These are phyloP conservation scores for Lasiodiplodia theobromae DNA, from an alignment of 2,329 filamentous ascomycete genomes.

Conservation along the genomic window DNA sequence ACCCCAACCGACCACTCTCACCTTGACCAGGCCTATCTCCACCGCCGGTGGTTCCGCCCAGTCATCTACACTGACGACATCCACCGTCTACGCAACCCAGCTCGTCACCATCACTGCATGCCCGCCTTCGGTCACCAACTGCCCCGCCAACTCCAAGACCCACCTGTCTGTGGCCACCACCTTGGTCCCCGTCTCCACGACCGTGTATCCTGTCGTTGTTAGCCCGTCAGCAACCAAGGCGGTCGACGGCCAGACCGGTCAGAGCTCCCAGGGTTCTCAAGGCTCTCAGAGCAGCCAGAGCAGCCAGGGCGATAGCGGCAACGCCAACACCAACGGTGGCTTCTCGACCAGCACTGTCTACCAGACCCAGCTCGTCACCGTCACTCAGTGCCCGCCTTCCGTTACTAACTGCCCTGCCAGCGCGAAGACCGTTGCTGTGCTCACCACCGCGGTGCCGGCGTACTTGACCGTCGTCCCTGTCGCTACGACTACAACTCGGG, in stretches of 20 bases:
- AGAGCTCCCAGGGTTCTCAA: not conserved
- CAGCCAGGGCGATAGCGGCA: not conserved
- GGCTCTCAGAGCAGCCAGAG: not conserved
- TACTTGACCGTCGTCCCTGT: constrained; percentile 9
- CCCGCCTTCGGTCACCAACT: constrained; percentile 30
- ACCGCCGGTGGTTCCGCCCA: not conserved
- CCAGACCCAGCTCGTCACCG: constrained; percentile 14
- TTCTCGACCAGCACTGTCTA: constrained; percentile 11
- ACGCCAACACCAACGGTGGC: not conserved
- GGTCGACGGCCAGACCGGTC: not conserved
- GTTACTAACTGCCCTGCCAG: constrained; percentile 34
- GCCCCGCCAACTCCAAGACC: constrained; percentile 33
- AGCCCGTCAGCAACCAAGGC: not conserved
- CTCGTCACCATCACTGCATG: constrained; percentile 18
- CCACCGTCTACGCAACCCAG: constrained; percentile 23
- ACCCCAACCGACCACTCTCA: constrained; percentile 38
- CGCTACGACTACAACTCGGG: not conserved
- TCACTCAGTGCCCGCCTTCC: constrained; percentile 8
- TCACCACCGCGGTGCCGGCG: constrained; percentile 11
- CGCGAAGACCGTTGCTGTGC: constrained; percentile 30
- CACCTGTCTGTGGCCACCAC: constrained; percentile 2
- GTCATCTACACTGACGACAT: not conserved
- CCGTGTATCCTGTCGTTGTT: not conserved
- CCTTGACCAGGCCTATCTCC: constrained; percentile 33
- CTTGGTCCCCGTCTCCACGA: constrained; percentile 14